These are phyloP conservation scores for Pythium monospermum DNA, from an alignment of 352 stramenopile genomes.

Conservation along the genomic window DNA sequence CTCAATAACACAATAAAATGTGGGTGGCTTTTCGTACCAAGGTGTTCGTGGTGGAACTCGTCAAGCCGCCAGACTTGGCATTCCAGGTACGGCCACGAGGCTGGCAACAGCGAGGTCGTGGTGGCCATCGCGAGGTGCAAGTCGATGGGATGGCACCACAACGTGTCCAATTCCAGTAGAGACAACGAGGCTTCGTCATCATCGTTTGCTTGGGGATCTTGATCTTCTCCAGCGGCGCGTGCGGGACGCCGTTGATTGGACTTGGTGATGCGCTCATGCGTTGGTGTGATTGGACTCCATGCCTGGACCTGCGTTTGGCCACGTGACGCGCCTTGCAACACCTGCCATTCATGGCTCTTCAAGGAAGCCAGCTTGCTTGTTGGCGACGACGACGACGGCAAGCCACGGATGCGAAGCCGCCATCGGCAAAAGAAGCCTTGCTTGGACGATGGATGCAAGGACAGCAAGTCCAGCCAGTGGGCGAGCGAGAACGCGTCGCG, in stretches of 20 bases:
- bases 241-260: not conserved
- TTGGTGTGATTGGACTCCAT: constrained; percentile 7
- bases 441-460: constrained; percentile 30
- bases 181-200: not conserved
- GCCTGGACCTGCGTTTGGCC: constrained; percentile 48
- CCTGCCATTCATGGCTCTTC: constrained; percentile 22
- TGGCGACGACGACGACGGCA: not conserved
- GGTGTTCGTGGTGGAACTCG: constrained; percentile 29
- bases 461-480: constrained; percentile 35
- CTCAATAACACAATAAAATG: too few species aligned
- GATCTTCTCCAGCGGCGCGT: constrained; percentile 5
- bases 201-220: constrained; percentile 9
- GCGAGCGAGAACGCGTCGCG: constrained; percentile 15
- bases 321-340: constrained; percentile 32
- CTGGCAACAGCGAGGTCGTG: constrained; percentile 17
- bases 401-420: constrained; percentile 22
- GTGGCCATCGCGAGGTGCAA: constrained; percentile 31
- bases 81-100: constrained; percentile 35
- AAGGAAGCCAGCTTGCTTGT: not conserved
- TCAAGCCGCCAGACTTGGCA: constrained; percentile 47
- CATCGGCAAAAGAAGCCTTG: constrained; percentile 52
- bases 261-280: constrained; percentile 12
- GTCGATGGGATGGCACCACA: constrained; percentile 53
- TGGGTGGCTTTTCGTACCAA: constrained; percentile 40
- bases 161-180: constrained; percentile 28